A percentile compares a stretch with the other conserved stretches of the same genome.
phyloP scores from a whole-genome alignment of 176 grass and related monocot genomes.

The Thinopyrum elongatum region DNA sequence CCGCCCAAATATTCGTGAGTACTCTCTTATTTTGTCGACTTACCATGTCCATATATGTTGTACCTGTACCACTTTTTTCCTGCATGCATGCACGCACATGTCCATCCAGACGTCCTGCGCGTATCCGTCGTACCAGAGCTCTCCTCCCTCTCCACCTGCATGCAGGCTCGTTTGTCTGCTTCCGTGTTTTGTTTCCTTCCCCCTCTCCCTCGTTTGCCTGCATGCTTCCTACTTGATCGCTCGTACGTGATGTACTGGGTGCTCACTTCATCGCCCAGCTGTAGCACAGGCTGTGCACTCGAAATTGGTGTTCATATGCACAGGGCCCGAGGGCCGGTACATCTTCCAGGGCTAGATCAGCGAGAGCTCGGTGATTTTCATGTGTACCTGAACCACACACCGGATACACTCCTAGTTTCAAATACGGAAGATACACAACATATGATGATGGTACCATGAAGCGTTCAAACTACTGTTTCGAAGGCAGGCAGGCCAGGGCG shows the following conservation, averaged over 20 bases:
- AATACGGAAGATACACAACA: no score
- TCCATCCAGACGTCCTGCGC: not conserved
- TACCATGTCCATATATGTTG: slow-evolving; percentile 3
- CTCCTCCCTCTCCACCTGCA: not conserved
- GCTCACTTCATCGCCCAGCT: not conserved
- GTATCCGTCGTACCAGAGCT: not conserved
- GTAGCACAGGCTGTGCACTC: not conserved
- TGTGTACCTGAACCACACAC: no score
- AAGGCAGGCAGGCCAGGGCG: no score
- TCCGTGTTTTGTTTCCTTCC: not conserved
- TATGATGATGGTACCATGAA: no score
- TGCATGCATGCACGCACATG: not conserved
- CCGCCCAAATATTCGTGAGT: not conserved
- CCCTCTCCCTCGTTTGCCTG: not conserved
- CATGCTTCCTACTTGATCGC: not conserved
- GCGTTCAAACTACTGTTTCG: no score
- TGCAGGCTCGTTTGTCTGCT: not conserved
- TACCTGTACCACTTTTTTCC: not conserved
- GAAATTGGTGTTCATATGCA: no score
- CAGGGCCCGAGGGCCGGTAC: not conserved
- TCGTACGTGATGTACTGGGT: not conserved
- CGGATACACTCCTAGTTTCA: no score
- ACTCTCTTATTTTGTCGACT: not conserved
- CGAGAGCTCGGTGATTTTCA: no score
- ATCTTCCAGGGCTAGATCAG: no score